These are phyloP conservation scores for Hirsutella minnesotensis DNA, from an alignment of 2,329 filamentous ascomycete species.

Conservation along the genomic window DNA sequence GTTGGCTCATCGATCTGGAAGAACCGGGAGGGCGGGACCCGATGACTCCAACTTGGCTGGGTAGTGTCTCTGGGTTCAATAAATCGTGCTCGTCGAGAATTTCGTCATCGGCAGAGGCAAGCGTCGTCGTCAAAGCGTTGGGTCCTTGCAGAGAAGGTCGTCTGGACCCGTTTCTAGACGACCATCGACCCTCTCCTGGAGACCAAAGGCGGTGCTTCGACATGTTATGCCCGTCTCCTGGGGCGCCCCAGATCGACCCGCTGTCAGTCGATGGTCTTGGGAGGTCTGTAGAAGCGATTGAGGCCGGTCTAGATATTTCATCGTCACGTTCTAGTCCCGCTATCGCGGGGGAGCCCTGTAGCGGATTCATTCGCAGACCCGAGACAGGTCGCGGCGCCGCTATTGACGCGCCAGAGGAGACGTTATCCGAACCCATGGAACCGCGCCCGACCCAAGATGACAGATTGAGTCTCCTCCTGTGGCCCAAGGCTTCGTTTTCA, in stretches of 20 bases:
- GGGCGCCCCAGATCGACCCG: conserved; percentile 59
- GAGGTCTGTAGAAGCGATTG: conserved; percentile 57
- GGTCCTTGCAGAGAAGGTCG: conserved; percentile 73
- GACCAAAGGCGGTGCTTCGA: conserved; percentile 58
- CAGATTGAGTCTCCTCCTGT: conserved; percentile 46
- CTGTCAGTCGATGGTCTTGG: conserved; percentile 72
- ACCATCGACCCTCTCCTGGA: conserved; percentile 36
- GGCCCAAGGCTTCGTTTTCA: conserved; percentile 39
- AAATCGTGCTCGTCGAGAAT: conserved; percentile 48
- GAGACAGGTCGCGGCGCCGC: conserved; percentile 25
- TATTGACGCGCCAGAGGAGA: conserved; percentile 13
- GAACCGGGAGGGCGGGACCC: conserved; percentile 56
- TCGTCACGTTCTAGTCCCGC: conserved; percentile 42
- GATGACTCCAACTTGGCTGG: conserved; percentile 57
- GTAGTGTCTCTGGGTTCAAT: conserved; percentile 37
- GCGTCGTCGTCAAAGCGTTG: conserved; percentile 45
- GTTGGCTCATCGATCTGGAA: conserved; percentile 38
- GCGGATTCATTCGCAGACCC: conserved; percentile 31
- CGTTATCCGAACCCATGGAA: conserved; percentile 32
- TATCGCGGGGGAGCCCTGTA: conserved; percentile 36
- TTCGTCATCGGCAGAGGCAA: conserved; percentile 53
- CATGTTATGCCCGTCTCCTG: conserved; percentile 28
- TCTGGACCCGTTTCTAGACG: conserved; percentile 59
- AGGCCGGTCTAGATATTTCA: conserved; percentile 53
- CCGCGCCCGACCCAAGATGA: conserved; percentile 47